These are phyloP conservation scores for Arabis alpina DNA, from an alignment of 345 rosid species.

Conservation along the genomic window DNA sequence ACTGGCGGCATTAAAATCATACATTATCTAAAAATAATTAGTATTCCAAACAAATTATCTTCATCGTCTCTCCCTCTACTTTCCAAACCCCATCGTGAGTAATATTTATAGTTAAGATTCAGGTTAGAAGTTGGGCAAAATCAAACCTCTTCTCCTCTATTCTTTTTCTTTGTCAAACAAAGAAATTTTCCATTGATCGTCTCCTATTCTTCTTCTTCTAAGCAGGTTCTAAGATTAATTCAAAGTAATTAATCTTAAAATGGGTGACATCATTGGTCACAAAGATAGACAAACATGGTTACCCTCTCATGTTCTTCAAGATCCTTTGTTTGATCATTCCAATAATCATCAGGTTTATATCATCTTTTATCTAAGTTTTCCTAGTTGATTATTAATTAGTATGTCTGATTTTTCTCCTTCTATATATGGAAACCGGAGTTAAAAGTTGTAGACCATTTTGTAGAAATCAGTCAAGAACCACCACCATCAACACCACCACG, in stretches of 20 bases:
- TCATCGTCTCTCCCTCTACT: constrained; percentile 39
- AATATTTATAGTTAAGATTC: constrained; percentile 65
- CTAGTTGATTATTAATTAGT: constrained; percentile 4
- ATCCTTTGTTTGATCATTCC: constrained; percentile 49
- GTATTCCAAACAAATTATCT: constrained; percentile 27
- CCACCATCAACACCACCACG: constrained; percentile 10
- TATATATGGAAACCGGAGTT: background rate
- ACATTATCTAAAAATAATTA: background rate
- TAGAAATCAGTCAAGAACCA: constrained; percentile 24
- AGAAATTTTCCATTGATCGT: constrained; percentile 4
- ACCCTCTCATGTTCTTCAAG: constrained; percentile 57
- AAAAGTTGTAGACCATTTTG: background rate
- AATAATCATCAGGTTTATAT: constrained; percentile 35
- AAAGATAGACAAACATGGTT: constrained; percentile 56
- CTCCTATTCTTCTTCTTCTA: constrained; percentile 25
- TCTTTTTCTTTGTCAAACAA: constrained; percentile 20
- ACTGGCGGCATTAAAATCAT: constrained; percentile 19
- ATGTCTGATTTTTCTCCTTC: constrained; percentile 8
- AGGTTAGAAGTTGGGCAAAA: constrained; percentile 70
- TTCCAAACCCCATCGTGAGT: constrained; percentile 28
- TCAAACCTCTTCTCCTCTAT: constrained; percentile 36
- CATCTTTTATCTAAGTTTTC: background rate
- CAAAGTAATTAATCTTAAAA: constrained; percentile 30
- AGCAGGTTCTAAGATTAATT: background rate
- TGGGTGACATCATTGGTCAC: constrained; percentile 49